phyloP scores from a whole-genome alignment of 2,329 filamentous ascomycete species.

The Scedosporium boydii region DNA sequence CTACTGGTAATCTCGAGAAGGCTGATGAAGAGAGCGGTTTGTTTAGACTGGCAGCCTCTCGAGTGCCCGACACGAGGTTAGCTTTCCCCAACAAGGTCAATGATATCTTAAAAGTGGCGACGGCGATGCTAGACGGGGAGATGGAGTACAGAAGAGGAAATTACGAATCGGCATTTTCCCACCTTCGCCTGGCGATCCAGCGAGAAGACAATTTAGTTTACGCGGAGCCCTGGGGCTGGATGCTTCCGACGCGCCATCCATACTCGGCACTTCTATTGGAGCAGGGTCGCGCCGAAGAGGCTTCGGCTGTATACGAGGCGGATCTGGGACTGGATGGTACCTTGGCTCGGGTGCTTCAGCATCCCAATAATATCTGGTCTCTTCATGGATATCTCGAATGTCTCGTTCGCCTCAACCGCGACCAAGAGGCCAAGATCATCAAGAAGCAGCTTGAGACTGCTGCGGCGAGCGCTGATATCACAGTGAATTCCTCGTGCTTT shows the following conservation, averaged over 20 bases:
- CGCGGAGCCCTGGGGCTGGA: constrained; percentile 72
- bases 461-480: constrained; percentile 48
- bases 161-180: constrained; percentile 46
- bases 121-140: constrained; percentile 65
- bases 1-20: constrained; percentile 39
- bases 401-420: constrained; percentile 41
- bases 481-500: constrained; percentile 47
- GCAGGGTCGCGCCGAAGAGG: constrained; percentile 48
- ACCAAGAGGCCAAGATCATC: constrained; percentile 25
- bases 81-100: constrained; percentile 28
- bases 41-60: constrained; percentile 40
- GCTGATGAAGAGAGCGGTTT: constrained; percentile 40
- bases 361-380: constrained; percentile 68
- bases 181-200: constrained; percentile 46
- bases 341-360: constrained; percentile 53
- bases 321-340: constrained; percentile 52
- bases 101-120: constrained; percentile 53
- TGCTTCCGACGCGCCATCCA: constrained; percentile 64
- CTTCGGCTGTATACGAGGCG: constrained; percentile 46
- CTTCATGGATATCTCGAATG: constrained; percentile 67
- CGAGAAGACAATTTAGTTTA: constrained; percentile 57
- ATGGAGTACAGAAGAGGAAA: constrained; percentile 58
- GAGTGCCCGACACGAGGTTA: constrained; percentile 49
- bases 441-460: constrained; percentile 40
- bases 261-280: constrained; percentile 62